Conservation (phyloP, 1,284 basidiomycete species). For the Trichosporon sp. region DNA sequence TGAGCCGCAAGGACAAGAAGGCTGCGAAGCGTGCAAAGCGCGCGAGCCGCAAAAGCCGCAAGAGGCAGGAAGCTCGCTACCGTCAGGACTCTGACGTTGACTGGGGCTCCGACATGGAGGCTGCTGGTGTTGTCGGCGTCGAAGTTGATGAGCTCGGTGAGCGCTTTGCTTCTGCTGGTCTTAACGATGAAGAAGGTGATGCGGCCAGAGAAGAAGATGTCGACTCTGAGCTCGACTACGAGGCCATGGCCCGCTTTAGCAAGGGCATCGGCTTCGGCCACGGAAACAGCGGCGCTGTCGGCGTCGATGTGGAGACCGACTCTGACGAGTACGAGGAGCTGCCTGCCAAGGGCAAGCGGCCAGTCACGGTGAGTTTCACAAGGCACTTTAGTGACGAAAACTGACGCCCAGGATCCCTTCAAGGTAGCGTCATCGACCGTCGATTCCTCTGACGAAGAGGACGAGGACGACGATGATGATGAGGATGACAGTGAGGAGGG, state of each 20-base stretch:
- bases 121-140: conserved; percentile 17
- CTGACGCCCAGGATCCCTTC: conserved; percentile 1
- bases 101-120: conserved; percentile 47
- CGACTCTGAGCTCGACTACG: conserved; percentile 26
- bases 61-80: conserved; percentile 14
- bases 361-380: not conserved
- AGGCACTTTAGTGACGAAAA: not conserved
- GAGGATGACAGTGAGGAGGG: conserved; percentile 14
- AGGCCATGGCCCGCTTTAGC: conserved; percentile 27
- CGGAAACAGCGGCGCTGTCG: conserved; percentile 2
- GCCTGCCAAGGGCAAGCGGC: conserved; percentile 10
- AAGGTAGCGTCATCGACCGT: not conserved
- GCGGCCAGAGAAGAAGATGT: conserved; percentile 11
- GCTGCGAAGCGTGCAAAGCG: conserved; percentile 29
- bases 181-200: conserved; percentile 9
- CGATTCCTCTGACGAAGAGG: conserved; percentile 11
- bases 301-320: conserved; percentile 10
- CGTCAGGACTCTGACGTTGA: conserved; percentile 46
- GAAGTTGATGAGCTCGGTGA: conserved; percentile 21
- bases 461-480: conserved; percentile 13
- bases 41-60: conserved; percentile 16
- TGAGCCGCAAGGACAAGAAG: conserved; percentile 25
- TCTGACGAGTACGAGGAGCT: conserved; percentile 20
- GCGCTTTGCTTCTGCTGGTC: not conserved
- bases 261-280: conserved; percentile 19